Evolutionary conservation across 176 grass and related monocot species (phyloP).

Genomic region (Juncus effusus): DNA sequence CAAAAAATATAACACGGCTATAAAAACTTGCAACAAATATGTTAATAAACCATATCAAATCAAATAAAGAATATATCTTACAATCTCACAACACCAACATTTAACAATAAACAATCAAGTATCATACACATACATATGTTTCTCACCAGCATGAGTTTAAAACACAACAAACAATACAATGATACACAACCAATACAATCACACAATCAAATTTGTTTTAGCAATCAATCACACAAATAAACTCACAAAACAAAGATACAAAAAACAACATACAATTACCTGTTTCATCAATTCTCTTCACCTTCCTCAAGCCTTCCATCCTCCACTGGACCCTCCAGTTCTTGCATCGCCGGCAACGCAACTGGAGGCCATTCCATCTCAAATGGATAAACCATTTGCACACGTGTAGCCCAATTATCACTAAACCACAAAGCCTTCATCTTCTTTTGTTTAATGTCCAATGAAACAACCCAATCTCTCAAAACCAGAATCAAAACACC

Average conservation of each 20-base stretch:
- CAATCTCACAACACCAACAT: too few species aligned
- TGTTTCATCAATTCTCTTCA: not conserved
- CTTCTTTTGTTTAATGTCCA: conserved; percentile 14
- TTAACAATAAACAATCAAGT: too few species aligned
- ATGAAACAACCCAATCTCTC: conserved; percentile 46
- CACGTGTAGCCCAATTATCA: conserved; percentile 18
- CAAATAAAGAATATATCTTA: too few species aligned
- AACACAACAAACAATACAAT: not conserved
- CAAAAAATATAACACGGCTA: too few species aligned
- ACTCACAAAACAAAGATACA: not conserved
- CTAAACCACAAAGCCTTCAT: conserved; percentile 45
- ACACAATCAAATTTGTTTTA: not conserved
- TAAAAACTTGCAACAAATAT: too few species aligned
- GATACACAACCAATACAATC: not conserved
- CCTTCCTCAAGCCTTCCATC: not conserved
- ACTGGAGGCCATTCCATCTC: conserved; percentile 60
- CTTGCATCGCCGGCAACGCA: not conserved
- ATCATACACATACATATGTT: too few species aligned
- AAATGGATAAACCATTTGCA: conserved; percentile 34
- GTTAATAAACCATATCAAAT: too few species aligned
- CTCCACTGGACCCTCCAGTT: conserved; percentile 9
- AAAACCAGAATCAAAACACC: conserved; percentile 39
- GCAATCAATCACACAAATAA: not conserved
- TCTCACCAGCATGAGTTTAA: too few species aligned
- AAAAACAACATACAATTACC: not conserved